Base-by-base conservation (phyloP, 176 grass and related monocot genomes). In the Olyra latifolia region DNA sequence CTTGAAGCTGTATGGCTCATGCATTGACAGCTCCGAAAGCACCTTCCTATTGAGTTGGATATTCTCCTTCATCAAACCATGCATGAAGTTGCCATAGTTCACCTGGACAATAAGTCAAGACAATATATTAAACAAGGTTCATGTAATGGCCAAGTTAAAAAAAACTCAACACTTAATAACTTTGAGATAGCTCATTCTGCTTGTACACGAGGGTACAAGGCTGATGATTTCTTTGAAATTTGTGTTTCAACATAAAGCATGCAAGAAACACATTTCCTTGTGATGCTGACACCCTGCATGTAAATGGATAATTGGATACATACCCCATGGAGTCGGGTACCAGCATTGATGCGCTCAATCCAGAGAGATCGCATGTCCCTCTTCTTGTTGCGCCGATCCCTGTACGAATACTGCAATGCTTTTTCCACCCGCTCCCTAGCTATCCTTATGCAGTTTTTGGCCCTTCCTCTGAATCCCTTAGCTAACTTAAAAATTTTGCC, bases 21-120 rank as follows among this genome's bases (percentile, higher is more conserved):
- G 96, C 92, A 95, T 93, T 15, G 92, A 92, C 72, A 98, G 76
- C 86, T 98, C 92, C 2, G 90, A 95, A 27, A 95, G 84, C 45
- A 95, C 92, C 85, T 95, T 95, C 77, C 96, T 84, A 75, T 98
- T 98, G 72, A 98, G 84, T 27, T 98, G 92, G 78, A 95, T 87
- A 84, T 95, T 98, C 82, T 98, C 92, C 84, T 93, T 93, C 90
- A 89, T 79, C 56, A 98, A 43, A 56, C 96, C 96, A 89, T 93
- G 92, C 88, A 98, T 93, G 74, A 98, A 98, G 75, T 95, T 95
- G 28, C 88, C 90, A 76, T 95, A 98, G 69, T 93, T 98, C 69
- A 95, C 96, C 96, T 98, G 75, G 28, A 45, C 17, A 63, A 56
- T 28, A 6, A 78, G 41, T 49, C 50, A 49, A 66, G 54, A 50